A percentile compares a stretch with the other conserved stretches of the same genome.
Conservation (phyloP, 768 basidiomycete genomes). For the Clitopilus passeckerianus region DNA sequence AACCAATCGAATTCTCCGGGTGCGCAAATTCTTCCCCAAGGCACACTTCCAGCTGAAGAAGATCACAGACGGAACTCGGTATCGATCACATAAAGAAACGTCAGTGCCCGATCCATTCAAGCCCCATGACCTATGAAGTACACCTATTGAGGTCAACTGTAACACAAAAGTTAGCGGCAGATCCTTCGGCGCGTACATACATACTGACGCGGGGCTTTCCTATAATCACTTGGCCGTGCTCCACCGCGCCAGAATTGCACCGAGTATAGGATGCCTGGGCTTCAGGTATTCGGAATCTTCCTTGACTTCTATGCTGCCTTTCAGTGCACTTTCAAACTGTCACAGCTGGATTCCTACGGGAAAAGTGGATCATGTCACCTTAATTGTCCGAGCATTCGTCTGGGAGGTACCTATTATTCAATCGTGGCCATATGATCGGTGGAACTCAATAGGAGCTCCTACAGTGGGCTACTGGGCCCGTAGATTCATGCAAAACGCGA, state of each 20-base stretch:
- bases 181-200: neutral
- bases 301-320: too few relatives aligned
- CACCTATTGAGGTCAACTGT: neutral
- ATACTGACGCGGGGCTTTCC: neutral
- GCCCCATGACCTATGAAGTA: neutral
- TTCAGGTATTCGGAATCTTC: too few relatives aligned
- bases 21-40: constrained; percentile 1
- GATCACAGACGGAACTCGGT: constrained; percentile 1
- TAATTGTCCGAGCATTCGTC: neutral
- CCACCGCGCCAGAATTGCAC: neutral
- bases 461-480: neutral
- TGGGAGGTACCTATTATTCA: neutral
- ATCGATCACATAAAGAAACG: neutral
- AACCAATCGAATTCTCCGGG: neutral
- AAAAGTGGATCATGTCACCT: neutral
- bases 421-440: neutral
- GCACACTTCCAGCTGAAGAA: neutral
- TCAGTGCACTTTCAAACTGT: too few relatives aligned
- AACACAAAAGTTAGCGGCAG: neutral
- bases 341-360: too few relatives aligned
- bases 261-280: neutral
- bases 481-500: neutral
- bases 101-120: neutral
- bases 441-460: neutral
- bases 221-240: too few relatives aligned